Percentiles rank a stretch among this genome's conserved stretches.
Evolutionary conservation across 2,329 filamentous ascomycete species (phyloP).

Genomic region (Alternaria novae-zelandiae): DNA sequence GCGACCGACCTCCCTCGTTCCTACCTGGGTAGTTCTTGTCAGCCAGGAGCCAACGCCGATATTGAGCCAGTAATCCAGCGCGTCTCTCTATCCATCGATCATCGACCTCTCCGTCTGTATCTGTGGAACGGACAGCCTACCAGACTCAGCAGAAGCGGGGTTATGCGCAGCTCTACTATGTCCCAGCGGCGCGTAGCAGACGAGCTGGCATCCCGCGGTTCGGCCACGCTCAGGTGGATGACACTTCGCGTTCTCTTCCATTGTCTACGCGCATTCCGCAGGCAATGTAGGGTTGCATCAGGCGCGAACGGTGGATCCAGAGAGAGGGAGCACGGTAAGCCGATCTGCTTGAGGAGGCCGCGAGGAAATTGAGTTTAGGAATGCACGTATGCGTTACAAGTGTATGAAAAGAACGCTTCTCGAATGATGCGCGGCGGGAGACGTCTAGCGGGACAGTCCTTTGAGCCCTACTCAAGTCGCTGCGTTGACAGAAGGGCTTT

Average conservation of each 20-base stretch:
- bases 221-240: background rate
- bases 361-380: background rate
- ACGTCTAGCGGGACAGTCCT: background rate
- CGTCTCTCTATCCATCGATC: background rate
- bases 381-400: background rate
- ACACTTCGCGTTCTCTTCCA: background rate
- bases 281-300: background rate
- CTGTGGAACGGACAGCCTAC: background rate
- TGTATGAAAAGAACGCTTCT: background rate
- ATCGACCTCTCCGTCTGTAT: background rate
- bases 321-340: background rate
- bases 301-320: background rate
- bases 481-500: background rate
- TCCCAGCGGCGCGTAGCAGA: background rate
- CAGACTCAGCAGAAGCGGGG: background rate
- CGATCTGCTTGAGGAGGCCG: background rate
- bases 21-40: background rate
- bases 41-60: background rate
- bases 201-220: background rate
- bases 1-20: background rate
- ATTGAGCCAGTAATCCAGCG: background rate
- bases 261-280: background rate
- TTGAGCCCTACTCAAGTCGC: background rate
- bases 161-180: background rate
- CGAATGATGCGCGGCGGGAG: background rate